Base-by-base conservation (phyloP, 768 basidiomycete genomes). In the Hericium coralloides region DNA sequence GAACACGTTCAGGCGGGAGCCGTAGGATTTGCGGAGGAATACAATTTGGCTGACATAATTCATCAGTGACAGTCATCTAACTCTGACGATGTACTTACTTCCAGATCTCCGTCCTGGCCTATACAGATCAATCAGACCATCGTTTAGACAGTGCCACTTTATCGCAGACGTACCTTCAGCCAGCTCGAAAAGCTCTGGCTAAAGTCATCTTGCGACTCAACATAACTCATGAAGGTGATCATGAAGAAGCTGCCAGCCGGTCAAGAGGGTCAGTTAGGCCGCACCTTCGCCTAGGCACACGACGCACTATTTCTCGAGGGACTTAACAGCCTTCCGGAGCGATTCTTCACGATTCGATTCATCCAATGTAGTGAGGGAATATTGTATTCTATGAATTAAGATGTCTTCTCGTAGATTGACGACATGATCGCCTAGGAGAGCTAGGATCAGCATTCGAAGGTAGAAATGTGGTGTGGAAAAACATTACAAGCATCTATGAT, bases 321-420 rank as follows among this genome's bases (percentile, higher is more conserved):
- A 81, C 64, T 84, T 86, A 10, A 78, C 79, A 18, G 90, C 90
- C 66, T 83, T 84, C 47, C 76, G 75, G 48, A 93, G 69, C 58
- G 77, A 76, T 5, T 73, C 73, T 50, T 83, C 82, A 26, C 72
- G 67, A 51, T 67, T 68, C 14, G 77, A 76, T 66, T 78, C 81
- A 55, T 74, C 81, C 79, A 65, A 89, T 79, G 89, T 81, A 20
- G 83, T 85, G 55, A 92, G 76, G 0, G 95, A 89, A 69, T 97
- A 97, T 59, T 83, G 86, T 48, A 98, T 74, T 17, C 97, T 83
- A 66, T 90, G 78, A 8, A 80, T 78, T 31, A 98, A 74, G 38
- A 98, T 87, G 59, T 90, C 88, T 72, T 98, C 95, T 49, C 95
- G 81, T 12, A 99, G 69, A 66, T 98, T 95, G 36, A 84, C 83